Evolutionary conservation across 306 rosid genomes (phyloP), one percentile per base, ranked within the genome.

Genomic region (Fagus crenata): DNA sequence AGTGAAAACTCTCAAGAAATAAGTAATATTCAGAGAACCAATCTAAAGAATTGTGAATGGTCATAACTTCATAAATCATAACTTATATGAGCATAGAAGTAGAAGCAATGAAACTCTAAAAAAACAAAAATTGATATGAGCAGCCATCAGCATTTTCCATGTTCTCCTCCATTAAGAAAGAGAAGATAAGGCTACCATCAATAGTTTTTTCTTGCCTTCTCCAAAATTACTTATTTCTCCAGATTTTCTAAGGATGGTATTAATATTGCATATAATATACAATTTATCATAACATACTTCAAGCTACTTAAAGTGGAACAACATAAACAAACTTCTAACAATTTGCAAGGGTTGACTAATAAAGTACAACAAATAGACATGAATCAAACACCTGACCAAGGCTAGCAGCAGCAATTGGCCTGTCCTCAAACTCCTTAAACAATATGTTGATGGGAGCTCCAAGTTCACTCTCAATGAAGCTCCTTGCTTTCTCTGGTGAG

Each of bases 401-500:
- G 84, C 98, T 93, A 61, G 98, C 97, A 68, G 98, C 98, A 74
- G 98, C 97, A 72, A 91, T 93, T 43, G 98, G 97, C 58, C 53
- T 89, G 77, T 93, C 96, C 84, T 91, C 97, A 53, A 91, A 93
- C 86, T 88, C 96, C 83, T 89, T 91, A 78, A 87, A 93, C 84
- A 91, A 75, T 15, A 87, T 41, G 37, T 85, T 77, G 17, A 93
- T 64, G 6, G 96, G 85, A 72, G 89, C 89, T 78, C 97, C 96
- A 14, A 93, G 85, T 79, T 93, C 98, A 40, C 85, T 89, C 89
- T 93, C 91, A 58, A 93, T 84, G 71, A 93, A 93, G 68, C 88
- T 84, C 83, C 55, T 85, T 39, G 96, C 92, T 90, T 89, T 93
- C 81, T 85, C 40, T 64, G 97, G 84, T 18, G 98, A 93, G 86